phyloP scores from a whole-genome alignment of 2,329 filamentous ascomycete species.

The Botrytis galanthina region DNA sequence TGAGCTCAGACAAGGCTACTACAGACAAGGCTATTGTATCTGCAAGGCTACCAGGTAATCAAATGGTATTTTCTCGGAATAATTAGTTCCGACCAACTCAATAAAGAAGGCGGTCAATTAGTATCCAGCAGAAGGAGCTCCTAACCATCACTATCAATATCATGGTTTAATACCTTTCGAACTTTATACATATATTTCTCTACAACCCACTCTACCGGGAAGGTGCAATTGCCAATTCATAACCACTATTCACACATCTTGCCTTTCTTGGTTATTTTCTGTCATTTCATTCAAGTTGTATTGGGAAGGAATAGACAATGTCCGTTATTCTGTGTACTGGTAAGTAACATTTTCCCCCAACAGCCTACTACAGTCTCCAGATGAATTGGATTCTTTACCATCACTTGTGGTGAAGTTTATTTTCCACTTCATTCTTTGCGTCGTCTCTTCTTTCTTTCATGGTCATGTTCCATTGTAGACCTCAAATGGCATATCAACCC shows the following conservation, averaged over 20 bases:
- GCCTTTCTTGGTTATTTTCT: background rate
- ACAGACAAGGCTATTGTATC: background rate
- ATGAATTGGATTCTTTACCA: background rate
- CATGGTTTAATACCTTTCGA: background rate
- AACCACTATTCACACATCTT: background rate
- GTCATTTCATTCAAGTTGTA: background rate
- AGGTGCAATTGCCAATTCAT: background rate
- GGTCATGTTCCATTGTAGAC: background rate
- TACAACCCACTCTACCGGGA: background rate
- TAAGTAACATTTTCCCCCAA: background rate
- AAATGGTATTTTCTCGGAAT: background rate
- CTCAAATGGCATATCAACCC: slow-evolving; percentile 3
- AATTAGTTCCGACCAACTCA: background rate
- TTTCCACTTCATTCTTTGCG: background rate
- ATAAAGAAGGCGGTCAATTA: slow-evolving; percentile 4
- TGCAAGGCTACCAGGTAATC: background rate
- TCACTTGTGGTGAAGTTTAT: background rate
- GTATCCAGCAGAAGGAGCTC: background rate
- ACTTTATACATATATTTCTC: background rate
- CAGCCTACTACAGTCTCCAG: background rate
- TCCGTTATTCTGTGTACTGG: slow-evolving; percentile 16
- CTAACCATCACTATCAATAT: background rate
- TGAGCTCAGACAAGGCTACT: slow-evolving; percentile 1
- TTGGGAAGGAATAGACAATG: slow-evolving; percentile 4
- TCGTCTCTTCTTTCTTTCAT: background rate